Conservation (phyloP, 2,329 filamentous ascomycete species). For the Curvularia sp. region DNA sequence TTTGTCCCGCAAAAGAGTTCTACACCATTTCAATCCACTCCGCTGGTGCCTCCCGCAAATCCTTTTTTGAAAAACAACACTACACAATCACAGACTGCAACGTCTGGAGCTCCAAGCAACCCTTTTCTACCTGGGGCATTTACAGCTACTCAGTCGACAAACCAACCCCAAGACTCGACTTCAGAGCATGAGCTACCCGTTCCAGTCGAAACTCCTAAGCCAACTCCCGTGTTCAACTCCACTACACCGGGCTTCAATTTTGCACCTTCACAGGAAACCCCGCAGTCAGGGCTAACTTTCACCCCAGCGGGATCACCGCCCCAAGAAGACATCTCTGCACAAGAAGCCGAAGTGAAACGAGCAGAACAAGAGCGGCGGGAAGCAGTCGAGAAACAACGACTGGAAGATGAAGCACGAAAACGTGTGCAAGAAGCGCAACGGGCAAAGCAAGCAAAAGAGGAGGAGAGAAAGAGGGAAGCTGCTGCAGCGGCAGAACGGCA, state of each 20-base stretch:
- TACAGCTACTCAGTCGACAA: not conserved
- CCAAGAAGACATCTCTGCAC: constrained; percentile 12
- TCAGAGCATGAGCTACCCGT: constrained; percentile 5
- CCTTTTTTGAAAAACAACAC: constrained; percentile 18
- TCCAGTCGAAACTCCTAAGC: constrained; percentile 10
- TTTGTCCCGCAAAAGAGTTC: constrained; percentile 15
- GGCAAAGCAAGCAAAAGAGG: constrained; percentile 22
- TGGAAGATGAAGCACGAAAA: constrained; percentile 21
- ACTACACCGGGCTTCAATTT: constrained; percentile 4
- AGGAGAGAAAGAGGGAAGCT: constrained; percentile 14
- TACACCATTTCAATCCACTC: not conserved
- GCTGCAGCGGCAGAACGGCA: constrained; percentile 25
- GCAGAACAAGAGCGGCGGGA: constrained; percentile 23
- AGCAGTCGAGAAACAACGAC: constrained; percentile 22
- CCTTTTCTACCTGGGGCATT: constrained; percentile 9
- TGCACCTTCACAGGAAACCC: not conserved
- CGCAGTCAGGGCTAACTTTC: constrained; percentile 22
- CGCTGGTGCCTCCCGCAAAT: constrained; percentile 7
- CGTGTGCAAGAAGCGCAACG: constrained; percentile 23
- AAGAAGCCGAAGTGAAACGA: constrained; percentile 14
- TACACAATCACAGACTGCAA: not conserved
- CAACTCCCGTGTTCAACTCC: constrained; percentile 15
- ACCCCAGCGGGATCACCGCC: constrained; percentile 25
- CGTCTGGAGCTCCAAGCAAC: constrained; percentile 7
- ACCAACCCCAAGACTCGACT: constrained; percentile 1